These are phyloP conservation scores for Oryza meyeriana DNA, from an alignment of 176 grass and related monocot genomes.

Conservation along the genomic window DNA sequence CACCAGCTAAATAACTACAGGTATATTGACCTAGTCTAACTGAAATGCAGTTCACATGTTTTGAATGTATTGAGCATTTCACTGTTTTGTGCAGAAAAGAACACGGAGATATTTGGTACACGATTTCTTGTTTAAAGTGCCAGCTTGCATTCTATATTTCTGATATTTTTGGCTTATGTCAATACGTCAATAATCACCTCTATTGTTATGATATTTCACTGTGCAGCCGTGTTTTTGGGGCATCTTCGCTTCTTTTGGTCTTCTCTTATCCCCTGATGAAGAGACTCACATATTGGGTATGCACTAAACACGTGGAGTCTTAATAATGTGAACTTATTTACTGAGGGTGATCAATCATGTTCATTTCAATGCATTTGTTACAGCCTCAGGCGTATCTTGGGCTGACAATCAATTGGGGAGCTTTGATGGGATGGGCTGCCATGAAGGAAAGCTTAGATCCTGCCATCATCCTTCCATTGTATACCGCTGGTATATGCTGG, in stretches of 20 bases:
- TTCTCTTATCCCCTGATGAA: conserved; percentile 97
- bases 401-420: conserved; percentile 95
- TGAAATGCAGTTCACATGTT: background rate
- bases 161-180: background rate
- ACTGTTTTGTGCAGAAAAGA: background rate
- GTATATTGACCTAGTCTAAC: conserved; percentile 21
- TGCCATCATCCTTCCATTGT: conserved; percentile 66
- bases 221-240: conserved; percentile 73
- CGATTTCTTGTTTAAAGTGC: background rate
- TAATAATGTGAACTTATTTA: background rate
- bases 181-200: background rate
- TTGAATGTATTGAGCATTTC: background rate
- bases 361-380: conserved; percentile 12
- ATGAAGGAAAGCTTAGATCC: conserved; percentile 65
- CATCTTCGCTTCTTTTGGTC: conserved; percentile 72
- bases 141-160: background rate
- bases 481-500: conserved; percentile 83
- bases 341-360: background rate
- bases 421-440: conserved; percentile 86
- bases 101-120: background rate
- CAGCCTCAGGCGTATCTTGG: conserved; percentile 94
- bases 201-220: conserved; percentile 19
- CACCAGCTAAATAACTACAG: conserved; percentile 81
- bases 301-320: background rate
- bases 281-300: conserved; percentile 84